A percentile compares a stretch with the other conserved stretches of the same genome.
These are phyloP conservation scores for Fusarium verticillioides DNA, from an alignment of 2,329 filamentous ascomycete genomes.

Conservation along the genomic window DNA sequence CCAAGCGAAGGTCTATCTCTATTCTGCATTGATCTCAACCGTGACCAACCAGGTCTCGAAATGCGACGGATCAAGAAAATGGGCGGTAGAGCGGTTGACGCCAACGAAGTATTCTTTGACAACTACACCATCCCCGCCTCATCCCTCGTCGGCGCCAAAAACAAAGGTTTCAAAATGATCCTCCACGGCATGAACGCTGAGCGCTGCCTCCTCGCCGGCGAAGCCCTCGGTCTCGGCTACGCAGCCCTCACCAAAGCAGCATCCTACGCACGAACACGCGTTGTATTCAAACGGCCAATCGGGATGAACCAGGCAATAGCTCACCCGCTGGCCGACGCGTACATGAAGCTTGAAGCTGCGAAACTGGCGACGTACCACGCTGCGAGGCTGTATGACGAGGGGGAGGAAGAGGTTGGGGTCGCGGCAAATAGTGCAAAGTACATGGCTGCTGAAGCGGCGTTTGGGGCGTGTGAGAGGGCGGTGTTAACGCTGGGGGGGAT, in stretches of 20 bases:
- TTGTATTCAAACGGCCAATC: constrained; percentile 73
- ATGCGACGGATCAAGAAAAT: constrained; percentile 84
- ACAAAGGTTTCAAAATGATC: constrained; percentile 81
- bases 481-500: constrained; percentile 71
- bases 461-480: constrained; percentile 69
- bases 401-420: constrained; percentile 68
- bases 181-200: constrained; percentile 86
- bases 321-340: constrained; percentile 73
- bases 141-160: constrained; percentile 76
- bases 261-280: constrained; percentile 72
- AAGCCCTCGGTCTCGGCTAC: constrained; percentile 84
- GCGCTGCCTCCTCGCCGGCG: constrained; percentile 78
- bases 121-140: constrained; percentile 74
- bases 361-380: constrained; percentile 75
- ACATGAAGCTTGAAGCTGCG: constrained; percentile 72
- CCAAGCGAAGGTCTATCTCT: constrained; percentile 81
- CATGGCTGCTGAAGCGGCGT: constrained; percentile 72
- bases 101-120: constrained; percentile 91
- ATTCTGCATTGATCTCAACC: constrained; percentile 83
- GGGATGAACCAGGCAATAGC: constrained; percentile 74
- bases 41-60: constrained; percentile 66
- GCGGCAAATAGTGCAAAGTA: constrained; percentile 79
- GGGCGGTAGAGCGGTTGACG: constrained; percentile 84
- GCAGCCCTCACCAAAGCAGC: constrained; percentile 72
- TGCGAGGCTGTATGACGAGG: constrained; percentile 69